Percentiles rank a stretch among this genome's conserved stretches.
These are phyloP conservation scores for Bacidia gigantensis DNA, from an alignment of 495 filamentous ascomycete species.

Conservation along the genomic window DNA sequence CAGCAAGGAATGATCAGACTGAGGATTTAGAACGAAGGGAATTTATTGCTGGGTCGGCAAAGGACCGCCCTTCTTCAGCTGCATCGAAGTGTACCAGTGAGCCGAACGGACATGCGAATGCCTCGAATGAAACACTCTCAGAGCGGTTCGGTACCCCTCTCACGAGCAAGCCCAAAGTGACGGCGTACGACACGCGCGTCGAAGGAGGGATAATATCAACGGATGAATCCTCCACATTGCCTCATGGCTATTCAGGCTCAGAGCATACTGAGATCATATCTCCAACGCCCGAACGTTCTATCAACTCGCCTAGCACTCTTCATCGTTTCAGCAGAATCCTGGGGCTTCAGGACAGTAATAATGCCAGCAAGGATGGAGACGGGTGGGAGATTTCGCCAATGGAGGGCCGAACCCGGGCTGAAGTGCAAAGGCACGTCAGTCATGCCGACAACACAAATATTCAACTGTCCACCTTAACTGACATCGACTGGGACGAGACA, in stretches of 20 bases:
- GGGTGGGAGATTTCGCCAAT: background rate
- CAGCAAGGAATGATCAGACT: too few relatives aligned
- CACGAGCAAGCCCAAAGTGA: too few relatives aligned
- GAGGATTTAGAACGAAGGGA: too few relatives aligned
- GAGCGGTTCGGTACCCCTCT: too few relatives aligned
- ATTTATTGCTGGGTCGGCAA: too few relatives aligned
- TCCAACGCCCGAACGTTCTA: constrained; percentile 18
- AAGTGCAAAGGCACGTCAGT: background rate
- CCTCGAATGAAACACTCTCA: too few relatives aligned
- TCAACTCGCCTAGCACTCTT: constrained; percentile 13
- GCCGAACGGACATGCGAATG: too few relatives aligned
- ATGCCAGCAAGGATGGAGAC: background rate
- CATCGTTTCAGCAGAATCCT: constrained; percentile 20
- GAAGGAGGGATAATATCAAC: too few relatives aligned
- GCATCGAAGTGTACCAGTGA: too few relatives aligned
- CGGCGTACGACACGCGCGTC: too few relatives aligned
- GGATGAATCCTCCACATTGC: too few relatives aligned
- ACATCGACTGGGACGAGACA: background rate
- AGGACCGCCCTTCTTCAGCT: too few relatives aligned
- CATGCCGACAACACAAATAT: background rate
- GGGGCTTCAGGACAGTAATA: constrained; percentile 12
- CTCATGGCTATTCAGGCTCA: constrained; percentile 6
- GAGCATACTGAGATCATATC: constrained; percentile 14
- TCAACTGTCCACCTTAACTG: background rate
- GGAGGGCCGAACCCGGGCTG: background rate